Base-by-base conservation (phyloP, 108 stramenopile genomes). In the Schizochytrium sp. region DNA sequence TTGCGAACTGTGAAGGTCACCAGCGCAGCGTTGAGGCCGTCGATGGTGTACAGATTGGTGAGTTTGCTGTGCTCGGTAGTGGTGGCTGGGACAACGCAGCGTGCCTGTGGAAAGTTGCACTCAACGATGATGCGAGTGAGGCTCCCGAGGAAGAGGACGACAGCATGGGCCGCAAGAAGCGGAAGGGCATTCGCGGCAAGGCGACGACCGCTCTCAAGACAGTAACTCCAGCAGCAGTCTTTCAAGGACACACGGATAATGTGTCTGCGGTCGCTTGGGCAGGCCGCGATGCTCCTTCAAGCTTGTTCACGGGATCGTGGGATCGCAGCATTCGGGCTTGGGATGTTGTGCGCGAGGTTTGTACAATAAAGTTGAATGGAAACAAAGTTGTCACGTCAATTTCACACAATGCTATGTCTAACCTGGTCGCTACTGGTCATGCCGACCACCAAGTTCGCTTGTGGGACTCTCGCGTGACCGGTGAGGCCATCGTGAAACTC, bases 391-490 rank as follows among this genome's bases (percentile, higher is more conserved):
- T 69, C 19, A 69, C 64, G 2, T 38, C 64, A 44, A 69, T 69
- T 7, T 12, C 64, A 38, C 64, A 69, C 28, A 69, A 69, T 15
- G 19, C 64, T 8, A 69, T 44, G 12, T 28, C 64, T 12, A 38
- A 46, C 15, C 19, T 38, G 8, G 28, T 83, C 28, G 76, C 76
- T 7, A 55, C 76, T 7, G 76, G 50, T 0, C 76, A 83, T 28
- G 76, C 76, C 5, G 76, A 83, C 47, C 45, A 83, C 45, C 53
- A 10, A 2, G 76, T 83, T 7, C 76, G 76, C 15, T n/a, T 83
- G 15, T 83, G 76, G 76, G 76, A 83, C 53, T 83, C 76, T n/a
- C 47, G 76, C 13, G 53, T 83, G 15, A 83, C 76, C 5, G 76
- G 76, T n/a, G 76, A 83, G 50, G 47, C 76, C 53, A 55, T 83